phyloP scores from a whole-genome alignment of 129 eudicot genomes.

The Flaveria sonorensis region DNA sequence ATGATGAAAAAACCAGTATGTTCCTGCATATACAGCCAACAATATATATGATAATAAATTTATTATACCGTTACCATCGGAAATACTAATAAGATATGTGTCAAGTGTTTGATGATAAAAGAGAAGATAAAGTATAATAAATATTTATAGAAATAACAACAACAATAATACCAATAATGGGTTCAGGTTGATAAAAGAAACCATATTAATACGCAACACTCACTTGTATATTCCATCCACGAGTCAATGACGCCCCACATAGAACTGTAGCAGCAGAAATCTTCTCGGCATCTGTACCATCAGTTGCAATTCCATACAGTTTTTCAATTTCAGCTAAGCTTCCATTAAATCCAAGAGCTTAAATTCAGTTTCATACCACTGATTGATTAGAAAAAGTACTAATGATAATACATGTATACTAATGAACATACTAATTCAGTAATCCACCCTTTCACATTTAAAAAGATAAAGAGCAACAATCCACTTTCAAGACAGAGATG shows the following conservation, averaged over 20 bases:
- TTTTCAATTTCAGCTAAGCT: conserved; percentile 50
- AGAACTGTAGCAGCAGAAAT: conserved; percentile 82
- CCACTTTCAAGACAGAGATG: conserved; percentile 5
- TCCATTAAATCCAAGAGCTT: conserved; percentile 58
- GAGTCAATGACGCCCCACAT: conserved; percentile 88
- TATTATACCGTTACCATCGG: too few species aligned
- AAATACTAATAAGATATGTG: conserved; percentile 1
- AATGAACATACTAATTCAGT: conserved; percentile 1
- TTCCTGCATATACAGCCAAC: conserved; percentile 50
- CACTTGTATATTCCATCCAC: conserved; percentile 99
- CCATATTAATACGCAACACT: conserved; percentile 1
- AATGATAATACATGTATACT: not conserved
- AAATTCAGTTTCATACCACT: conserved; percentile 60
- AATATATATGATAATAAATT: not conserved
- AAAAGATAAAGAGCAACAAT: not conserved
- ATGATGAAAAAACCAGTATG: conserved; percentile 40
- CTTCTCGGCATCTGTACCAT: conserved; percentile 78
- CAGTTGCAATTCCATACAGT: conserved; percentile 43
- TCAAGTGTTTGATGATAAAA: not conserved
- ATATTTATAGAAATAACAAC: not conserved
- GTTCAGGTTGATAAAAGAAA: not conserved
- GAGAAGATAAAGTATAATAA: not conserved
- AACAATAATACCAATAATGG: not conserved
- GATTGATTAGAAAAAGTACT: conserved; percentile 12
- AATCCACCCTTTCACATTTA: conserved; percentile 11